A percentile compares a stretch with the other conserved stretches of the same genome.
Conservation (phyloP, 345 rosid genomes). For the Syzygium aromaticum region DNA sequence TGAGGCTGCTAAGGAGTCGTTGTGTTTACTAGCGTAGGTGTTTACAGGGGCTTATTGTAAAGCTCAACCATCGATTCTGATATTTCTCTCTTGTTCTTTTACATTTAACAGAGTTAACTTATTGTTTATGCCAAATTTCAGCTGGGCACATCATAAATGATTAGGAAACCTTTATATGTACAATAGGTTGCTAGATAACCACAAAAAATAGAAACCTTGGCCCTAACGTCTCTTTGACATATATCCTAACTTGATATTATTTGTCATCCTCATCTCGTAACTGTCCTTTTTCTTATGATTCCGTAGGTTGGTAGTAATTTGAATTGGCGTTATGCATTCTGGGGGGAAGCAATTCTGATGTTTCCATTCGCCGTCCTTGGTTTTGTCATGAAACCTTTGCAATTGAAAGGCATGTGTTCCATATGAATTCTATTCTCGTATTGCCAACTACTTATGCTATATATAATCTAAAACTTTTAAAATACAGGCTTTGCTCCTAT, state of each 20-base stretch:
- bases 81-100: background rate
- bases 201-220: background rate
- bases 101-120: background rate
- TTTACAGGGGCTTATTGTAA: background rate
- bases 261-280: background rate
- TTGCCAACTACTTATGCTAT: background rate
- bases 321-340: conserved; percentile 87
- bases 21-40: background rate
- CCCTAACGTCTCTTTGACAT: background rate
- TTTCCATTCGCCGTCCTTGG: conserved; percentile 78
- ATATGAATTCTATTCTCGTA: background rate
- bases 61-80: background rate
- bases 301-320: conserved; percentile 58
- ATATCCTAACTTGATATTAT: background rate
- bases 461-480: conserved; percentile 12
- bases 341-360: conserved; percentile 89
- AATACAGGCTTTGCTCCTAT: conserved; percentile 62
- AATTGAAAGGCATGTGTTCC: conserved; percentile 62
- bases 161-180: background rate
- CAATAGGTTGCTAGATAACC: background rate
- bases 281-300: conserved; percentile 1
- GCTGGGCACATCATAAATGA: background rate
- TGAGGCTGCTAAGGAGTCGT: background rate
- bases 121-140: background rate
- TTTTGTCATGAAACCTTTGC: conserved; percentile 77